These are phyloP conservation scores for Diutina scorzettiae DNA, from an alignment of 1,139 yeast genomes.

Conservation along the genomic window DNA sequence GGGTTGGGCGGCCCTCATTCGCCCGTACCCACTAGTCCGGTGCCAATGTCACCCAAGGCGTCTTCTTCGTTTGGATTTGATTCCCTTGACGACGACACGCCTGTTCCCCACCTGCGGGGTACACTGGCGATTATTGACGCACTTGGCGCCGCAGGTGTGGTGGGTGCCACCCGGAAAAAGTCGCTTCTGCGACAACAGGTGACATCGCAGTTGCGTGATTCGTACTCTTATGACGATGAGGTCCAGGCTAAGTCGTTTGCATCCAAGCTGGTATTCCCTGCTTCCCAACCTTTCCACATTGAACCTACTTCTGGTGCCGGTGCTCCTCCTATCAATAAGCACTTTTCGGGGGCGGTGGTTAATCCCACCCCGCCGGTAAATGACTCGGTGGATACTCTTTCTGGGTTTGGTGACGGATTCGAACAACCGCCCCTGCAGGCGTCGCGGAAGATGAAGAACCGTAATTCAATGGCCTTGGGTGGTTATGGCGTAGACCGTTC, in stretches of 20 bases:
- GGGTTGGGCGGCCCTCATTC: slow-evolving; percentile 1
- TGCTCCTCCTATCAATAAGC: background rate
- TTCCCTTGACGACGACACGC: background rate
- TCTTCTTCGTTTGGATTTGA: background rate
- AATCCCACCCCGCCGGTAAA: slow-evolving; percentile 1
- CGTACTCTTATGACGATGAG: background rate
- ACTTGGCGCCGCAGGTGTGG: slow-evolving; percentile 1
- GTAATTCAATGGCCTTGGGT: background rate
- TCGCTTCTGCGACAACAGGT: background rate
- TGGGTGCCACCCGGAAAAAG: background rate
- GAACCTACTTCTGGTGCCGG: too few species aligned
- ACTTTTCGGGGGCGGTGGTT: slow-evolving; percentile 1
- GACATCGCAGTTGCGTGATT: background rate
- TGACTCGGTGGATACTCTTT: background rate
- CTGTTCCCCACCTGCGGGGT: background rate
- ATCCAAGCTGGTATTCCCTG: too few species aligned
- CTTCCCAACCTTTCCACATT: too few species aligned
- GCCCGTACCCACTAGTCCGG: slow-evolving; percentile 2
- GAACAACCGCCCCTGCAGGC: background rate
- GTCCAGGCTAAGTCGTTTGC: too few species aligned
- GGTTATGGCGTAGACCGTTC: background rate
- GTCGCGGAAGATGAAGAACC: background rate
- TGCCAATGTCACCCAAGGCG: slow-evolving; percentile 2
- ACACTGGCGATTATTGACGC: slow-evolving; percentile 1
- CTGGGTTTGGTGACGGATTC: background rate